phyloP scores from a whole-genome alignment of 345 rosid genomes.

The Eucalyptus virginea region DNA sequence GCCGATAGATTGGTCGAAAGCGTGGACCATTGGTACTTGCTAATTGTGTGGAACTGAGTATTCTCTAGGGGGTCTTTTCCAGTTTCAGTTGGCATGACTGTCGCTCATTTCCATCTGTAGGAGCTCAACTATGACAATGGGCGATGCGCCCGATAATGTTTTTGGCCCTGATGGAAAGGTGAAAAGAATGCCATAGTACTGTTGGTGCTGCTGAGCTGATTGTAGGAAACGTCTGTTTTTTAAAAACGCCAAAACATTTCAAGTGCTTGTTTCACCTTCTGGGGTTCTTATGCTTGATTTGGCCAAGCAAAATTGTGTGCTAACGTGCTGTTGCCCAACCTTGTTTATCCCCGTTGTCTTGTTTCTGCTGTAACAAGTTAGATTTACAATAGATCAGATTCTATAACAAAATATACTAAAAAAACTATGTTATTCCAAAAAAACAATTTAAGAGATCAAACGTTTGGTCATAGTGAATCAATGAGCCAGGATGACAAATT shows the following conservation, averaged over 20 bases:
- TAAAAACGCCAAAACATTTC: neutral
- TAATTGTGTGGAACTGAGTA: no score
- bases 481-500: no score
- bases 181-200: constrained; percentile 32
- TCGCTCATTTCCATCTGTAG: constrained; percentile 11
- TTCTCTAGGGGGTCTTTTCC: neutral
- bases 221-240: constrained; percentile 57
- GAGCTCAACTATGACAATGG: constrained; percentile 90
- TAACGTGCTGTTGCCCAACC: neutral
- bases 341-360: neutral
- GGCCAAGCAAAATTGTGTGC: neutral
- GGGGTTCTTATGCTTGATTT: neutral
- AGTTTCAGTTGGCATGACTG: neutral
- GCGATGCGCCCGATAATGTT: constrained; percentile 68
- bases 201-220: constrained; percentile 37
- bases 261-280: neutral
- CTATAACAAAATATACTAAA: neutral
- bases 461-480: no score
- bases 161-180: constrained; percentile 63
- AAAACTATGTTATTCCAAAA: no score
- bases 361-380: neutral
- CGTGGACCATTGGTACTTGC: neutral
- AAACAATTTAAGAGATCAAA: no score
- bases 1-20: neutral
- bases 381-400: neutral